phyloP scores from a whole-genome alignment of 352 stramenopile species.

The Phytophthora syringae region DNA sequence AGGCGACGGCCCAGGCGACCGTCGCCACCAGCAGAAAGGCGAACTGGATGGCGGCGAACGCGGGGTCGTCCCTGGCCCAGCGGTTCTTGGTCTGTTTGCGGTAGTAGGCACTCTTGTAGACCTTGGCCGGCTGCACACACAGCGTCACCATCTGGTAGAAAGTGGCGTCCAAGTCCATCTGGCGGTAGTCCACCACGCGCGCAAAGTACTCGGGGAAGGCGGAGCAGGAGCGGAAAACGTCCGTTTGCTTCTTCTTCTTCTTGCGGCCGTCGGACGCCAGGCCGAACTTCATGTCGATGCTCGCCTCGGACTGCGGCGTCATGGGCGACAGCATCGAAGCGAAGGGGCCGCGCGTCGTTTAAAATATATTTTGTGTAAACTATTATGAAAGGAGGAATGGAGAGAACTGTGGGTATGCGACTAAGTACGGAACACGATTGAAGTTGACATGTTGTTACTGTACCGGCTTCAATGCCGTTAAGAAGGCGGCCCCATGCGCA shows the following conservation, averaged over 20 bases:
- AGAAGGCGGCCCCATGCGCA: conserved; percentile 47
- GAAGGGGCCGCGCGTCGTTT: not conserved
- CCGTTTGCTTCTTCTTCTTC: conserved; percentile 45
- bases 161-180: conserved; percentile 90
- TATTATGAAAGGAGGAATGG: not conserved
- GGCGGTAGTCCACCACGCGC: conserved; percentile 79
- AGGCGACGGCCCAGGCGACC: conserved; percentile 82
- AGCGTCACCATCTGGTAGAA: conserved; percentile 92
- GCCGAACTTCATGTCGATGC: conserved; percentile 43
- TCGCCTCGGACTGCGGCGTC: conserved; percentile 37
- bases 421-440: conserved; percentile 20
- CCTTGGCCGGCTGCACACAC: conserved; percentile 82
- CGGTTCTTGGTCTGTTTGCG: conserved; percentile 98
- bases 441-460: not conserved
- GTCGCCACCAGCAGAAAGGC: conserved; percentile 90
- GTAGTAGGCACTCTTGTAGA: conserved; percentile 90
- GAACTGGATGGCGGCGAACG: conserved; percentile 96
- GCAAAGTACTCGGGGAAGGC: conserved; percentile 84
- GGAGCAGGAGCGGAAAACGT: conserved; percentile 80
- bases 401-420: not conserved
- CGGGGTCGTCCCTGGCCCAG: conserved; percentile 97
- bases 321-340: conserved; percentile 30
- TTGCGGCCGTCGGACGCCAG: conserved; percentile 17
- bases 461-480: conserved; percentile 33
- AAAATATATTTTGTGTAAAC: no score